Conservation (phyloP, 2,329 filamentous ascomycete species). For the Myotisia sp. region DNA sequence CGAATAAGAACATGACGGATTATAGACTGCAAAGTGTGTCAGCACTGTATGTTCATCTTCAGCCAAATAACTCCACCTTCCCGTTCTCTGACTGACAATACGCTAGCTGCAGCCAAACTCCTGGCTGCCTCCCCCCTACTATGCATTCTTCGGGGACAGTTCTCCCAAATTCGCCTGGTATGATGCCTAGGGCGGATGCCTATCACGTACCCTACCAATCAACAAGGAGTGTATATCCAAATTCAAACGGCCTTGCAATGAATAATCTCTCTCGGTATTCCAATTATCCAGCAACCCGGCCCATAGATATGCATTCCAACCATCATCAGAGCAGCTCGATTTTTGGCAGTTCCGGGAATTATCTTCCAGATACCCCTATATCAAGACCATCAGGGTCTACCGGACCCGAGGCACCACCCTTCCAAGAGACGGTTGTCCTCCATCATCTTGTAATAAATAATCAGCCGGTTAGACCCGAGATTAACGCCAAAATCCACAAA, state of each 20-base stretch:
- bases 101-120: constrained; percentile 30
- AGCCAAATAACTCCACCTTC: not conserved
- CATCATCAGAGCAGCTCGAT: constrained; percentile 19
- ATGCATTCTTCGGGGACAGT: constrained; percentile 21
- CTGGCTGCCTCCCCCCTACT: constrained; percentile 31
- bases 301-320: constrained; percentile 21
- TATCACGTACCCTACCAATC: constrained; percentile 15
- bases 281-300: constrained; percentile 22
- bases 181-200: constrained; percentile 28
- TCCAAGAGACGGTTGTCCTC: constrained; percentile 26
- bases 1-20: constrained; percentile 26
- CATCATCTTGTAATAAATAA: constrained; percentile 23
- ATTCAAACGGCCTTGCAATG: constrained; percentile 17
- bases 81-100: constrained; percentile 4
- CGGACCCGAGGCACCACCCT: constrained; percentile 29
- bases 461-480: constrained; percentile 49
- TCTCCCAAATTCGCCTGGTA: constrained; percentile 17
- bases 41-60: constrained; percentile 24
- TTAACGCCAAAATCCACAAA: constrained; percentile 71
- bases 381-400: constrained; percentile 19
- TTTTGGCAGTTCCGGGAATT: constrained; percentile 15
- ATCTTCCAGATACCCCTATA: constrained; percentile 15
- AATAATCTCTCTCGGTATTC: constrained; percentile 23
- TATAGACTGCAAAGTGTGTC: constrained; percentile 24
- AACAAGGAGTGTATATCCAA: constrained; percentile 16